Base-by-base conservation (phyloP, 148 eudicot genomes). In the Chenopodium suecicum region DNA sequence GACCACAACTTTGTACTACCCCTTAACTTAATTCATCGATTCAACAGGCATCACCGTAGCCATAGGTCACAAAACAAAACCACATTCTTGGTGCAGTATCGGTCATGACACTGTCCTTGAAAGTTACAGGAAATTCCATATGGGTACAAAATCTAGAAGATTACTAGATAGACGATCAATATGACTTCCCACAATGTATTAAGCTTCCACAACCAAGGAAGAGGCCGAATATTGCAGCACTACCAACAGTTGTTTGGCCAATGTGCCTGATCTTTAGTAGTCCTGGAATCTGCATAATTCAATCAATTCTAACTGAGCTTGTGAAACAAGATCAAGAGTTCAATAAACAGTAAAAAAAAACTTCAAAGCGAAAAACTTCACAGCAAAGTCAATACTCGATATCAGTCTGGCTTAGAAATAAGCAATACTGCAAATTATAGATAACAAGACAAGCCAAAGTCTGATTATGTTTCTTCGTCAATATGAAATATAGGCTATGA, bases 151-250 rank as follows among this genome's bases (percentile, higher is more conserved):
- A 73, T 64, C 60, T 72, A 71, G 78, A 48, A 13, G 73, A 29
- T 44, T n/a, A 67, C 47, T 71, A 66, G 80, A 79, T 63, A 31
- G 16, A 70, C 41, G 12, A 80, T 85, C 76, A 92, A 74, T 91
- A 91, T n/a, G 92, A 93, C 77, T 88, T 95, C 65, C 98, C 97
- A 82, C 98, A 95, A 50, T 93, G 98, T 78, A 95, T 93, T 81
- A 95, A 93, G 88, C 98, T 93, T 79, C 98, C 97, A 79, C 95
- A 94, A 69, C 98, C 98, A 52, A 95, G 88, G 86, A 95, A 95
- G 78, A 95, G 92, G 25, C 98, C 98, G 70, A 95, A 95, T 71
- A 93, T 80, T 65, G 95, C 98, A 65, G 98, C 98, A 83, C 97
- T 95, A 19, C 98, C 95, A 2, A 93, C 85, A 0, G 98, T 95